phyloP scores from a whole-genome alignment of 129 eudicot species.

The Pulicaria dysenterica region DNA sequence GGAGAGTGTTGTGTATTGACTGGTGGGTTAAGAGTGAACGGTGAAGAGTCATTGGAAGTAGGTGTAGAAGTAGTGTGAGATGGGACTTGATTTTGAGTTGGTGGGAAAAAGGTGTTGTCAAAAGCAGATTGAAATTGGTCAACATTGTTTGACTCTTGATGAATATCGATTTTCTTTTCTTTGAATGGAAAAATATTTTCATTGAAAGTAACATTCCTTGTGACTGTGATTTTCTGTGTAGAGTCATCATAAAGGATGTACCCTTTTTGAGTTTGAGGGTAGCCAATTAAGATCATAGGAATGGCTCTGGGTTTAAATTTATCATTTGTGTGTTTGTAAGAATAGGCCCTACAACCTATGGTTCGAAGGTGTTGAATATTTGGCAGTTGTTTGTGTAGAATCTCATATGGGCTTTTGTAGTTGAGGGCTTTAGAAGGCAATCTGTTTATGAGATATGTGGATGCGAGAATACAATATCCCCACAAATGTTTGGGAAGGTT shows the following conservation, averaged over 20 bases:
- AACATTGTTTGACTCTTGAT: no score
- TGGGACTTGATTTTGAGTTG: no score
- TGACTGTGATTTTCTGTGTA: neutral
- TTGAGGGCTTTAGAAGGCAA: neutral
- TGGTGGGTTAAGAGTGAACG: no score
- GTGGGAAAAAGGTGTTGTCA: no score
- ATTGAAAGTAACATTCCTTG: neutral
- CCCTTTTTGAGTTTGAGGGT: neutral
- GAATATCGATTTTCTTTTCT: no score
- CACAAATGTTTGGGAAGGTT: no score
- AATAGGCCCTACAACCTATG: neutral
- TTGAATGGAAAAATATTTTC: neutral
- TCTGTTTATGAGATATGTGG: neutral
- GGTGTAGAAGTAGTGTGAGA: no score
- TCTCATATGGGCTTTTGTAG: neutral
- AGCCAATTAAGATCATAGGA: neutral
- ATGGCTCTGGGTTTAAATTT: neutral
- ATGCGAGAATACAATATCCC: neutral
- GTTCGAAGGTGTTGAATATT: no score
- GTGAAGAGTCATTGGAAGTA: no score
- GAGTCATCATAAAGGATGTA: neutral
- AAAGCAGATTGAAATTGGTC: no score
- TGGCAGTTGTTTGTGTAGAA: neutral
- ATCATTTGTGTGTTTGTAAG: neutral
- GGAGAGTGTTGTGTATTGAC: no score